Conservation (phyloP, 192 early-diverging fungal species). For the Obelidium mucronatum region DNA sequence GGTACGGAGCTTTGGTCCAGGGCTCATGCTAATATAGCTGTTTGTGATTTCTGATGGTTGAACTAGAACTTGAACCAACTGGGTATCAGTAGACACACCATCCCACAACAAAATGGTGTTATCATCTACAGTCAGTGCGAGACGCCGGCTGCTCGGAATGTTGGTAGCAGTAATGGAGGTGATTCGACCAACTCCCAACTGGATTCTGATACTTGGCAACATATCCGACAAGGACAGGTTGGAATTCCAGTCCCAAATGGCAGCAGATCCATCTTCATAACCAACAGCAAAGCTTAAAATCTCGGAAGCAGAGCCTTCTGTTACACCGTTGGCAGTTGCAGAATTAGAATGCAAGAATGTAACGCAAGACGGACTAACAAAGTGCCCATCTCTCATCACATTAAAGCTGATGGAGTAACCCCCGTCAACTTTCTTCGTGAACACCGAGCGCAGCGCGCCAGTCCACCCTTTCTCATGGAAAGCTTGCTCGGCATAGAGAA, state of each 20-base stretch:
- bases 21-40: constrained; percentile 26
- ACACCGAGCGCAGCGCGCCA: constrained; percentile 13
- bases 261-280: constrained; percentile 36
- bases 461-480: constrained; percentile 37
- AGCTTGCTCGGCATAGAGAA: constrained; percentile 36
- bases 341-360: constrained; percentile 31
- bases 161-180: constrained; percentile 34
- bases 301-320: constrained; percentile 13
- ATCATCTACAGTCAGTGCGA: constrained; percentile 40
- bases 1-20: constrained; percentile 7
- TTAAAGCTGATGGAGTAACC: constrained; percentile 30
- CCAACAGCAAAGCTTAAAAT: constrained; percentile 39
- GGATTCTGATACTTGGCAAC: constrained; percentile 23
- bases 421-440: constrained; percentile 23
- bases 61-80: constrained; percentile 17
- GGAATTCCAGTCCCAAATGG: constrained; percentile 38
- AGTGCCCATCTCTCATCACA: constrained; percentile 23
- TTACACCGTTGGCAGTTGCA: constrained; percentile 5
- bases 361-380: constrained; percentile 28
- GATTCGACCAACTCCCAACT: constrained; percentile 26
- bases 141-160: constrained; percentile 16
- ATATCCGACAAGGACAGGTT: neutral
- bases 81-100: constrained; percentile 7
- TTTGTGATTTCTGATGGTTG: constrained; percentile 15
- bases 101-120: constrained; percentile 33